Conservation (phyloP, 306 rosid species). For the Sicyos baderoa region DNA sequence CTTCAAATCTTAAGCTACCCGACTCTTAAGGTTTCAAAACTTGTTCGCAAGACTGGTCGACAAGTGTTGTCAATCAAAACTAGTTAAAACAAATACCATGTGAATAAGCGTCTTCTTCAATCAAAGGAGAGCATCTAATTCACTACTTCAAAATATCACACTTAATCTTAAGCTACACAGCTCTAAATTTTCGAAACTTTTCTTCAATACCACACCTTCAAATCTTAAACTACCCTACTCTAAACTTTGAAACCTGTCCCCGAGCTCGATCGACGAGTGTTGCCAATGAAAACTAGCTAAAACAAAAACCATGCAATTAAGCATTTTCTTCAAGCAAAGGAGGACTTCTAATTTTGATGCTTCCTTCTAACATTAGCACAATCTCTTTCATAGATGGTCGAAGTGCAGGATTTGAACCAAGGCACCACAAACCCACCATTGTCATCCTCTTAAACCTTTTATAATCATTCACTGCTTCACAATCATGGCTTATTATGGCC, state of each 20-base stretch:
- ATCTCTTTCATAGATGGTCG: conserved; percentile 33
- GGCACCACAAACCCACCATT: conserved; percentile 32
- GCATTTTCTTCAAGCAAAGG: conserved; percentile 12
- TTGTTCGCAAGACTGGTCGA: no score
- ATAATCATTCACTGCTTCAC: not conserved
- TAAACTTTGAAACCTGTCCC: not conserved
- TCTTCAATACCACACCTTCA: no score
- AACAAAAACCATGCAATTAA: not conserved
- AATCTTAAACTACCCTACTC: not conserved
- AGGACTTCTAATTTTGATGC: conserved; percentile 23
- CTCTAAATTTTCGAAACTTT: no score
- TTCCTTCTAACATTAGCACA: conserved; percentile 33
- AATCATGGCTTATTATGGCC: conserved; percentile 8
- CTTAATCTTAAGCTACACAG: no score
- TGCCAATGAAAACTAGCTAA: not conserved
- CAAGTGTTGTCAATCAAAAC: no score
- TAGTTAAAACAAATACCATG: no score
- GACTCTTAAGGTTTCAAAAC: no score
- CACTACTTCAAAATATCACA: no score
- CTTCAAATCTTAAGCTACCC: not conserved
- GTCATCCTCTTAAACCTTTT: conserved; percentile 16
- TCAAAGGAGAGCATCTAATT: no score
- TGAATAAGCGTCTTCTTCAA: no score
- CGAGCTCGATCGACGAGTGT: not conserved
- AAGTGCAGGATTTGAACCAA: conserved; percentile 22